These are phyloP conservation scores for Floccularia luteovirens DNA, from an alignment of 768 basidiomycete genomes.

Conservation along the genomic window DNA sequence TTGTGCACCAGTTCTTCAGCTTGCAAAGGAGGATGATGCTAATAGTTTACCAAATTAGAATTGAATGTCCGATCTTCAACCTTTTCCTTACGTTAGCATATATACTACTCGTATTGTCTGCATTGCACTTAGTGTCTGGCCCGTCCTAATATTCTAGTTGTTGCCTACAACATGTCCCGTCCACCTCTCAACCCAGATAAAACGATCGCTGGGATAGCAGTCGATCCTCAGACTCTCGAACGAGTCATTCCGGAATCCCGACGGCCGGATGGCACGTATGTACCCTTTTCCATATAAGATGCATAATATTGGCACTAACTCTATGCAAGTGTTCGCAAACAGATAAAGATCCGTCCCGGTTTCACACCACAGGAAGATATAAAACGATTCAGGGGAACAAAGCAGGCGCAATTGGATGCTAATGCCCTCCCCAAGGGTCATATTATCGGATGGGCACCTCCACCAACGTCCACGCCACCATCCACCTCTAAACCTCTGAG, in stretches of 20 bases:
- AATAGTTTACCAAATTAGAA: too few species aligned
- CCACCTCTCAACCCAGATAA: slow-evolving; percentile 72
- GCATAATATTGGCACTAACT: background rate
- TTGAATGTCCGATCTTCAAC: too few species aligned
- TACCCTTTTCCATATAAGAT: slow-evolving; percentile 9
- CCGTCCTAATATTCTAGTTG: too few species aligned
- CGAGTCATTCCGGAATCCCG: slow-evolving; percentile 83
- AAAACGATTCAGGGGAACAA: slow-evolving; percentile 73
- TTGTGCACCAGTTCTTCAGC: too few species aligned
- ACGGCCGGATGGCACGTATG: slow-evolving; percentile 83
- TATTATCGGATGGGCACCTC: slow-evolving; percentile 74
- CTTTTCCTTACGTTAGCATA: too few species aligned
- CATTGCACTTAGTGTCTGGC: too few species aligned
- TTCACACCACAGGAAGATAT: slow-evolving; percentile 95
- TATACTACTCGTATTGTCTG: too few species aligned
- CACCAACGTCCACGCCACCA: slow-evolving; percentile 32
- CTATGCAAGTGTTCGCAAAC: slow-evolving; percentile 59
- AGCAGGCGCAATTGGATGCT: slow-evolving; percentile 66
- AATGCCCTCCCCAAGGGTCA: slow-evolving; percentile 67
- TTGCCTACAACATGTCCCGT: slow-evolving; percentile 53
- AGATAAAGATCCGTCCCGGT: slow-evolving; percentile 84
- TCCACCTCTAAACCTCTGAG: slow-evolving; percentile 40
- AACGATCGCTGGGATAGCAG: slow-evolving; percentile 68
- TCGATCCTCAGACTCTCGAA: slow-evolving; percentile 82
- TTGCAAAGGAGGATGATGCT: too few species aligned